A percentile compares a stretch with the other conserved stretches of the same genome.
Evolutionary conservation across 2,329 filamentous ascomycete species (phyloP).

Genomic region (Mycosphaerella sp.): DNA sequence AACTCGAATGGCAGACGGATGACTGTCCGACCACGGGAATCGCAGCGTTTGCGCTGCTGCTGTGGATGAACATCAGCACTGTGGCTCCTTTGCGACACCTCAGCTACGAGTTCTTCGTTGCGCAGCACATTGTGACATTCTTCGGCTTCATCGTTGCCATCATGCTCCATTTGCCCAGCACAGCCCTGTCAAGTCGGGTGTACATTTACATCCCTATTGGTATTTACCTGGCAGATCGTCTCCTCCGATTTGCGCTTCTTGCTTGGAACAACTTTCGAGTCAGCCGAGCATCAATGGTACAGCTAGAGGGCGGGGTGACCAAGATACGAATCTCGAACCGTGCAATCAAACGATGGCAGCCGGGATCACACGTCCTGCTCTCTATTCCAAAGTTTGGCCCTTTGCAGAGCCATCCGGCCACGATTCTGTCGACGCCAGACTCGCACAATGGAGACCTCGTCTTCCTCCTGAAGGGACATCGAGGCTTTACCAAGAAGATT

Average conservation of each 20-base stretch:
- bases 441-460: constrained; percentile 26
- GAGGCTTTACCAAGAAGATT: constrained; percentile 27
- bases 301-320: constrained; percentile 34
- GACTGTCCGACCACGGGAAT: constrained; percentile 27
- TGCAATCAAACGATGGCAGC: constrained; percentile 33
- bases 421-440: constrained; percentile 25
- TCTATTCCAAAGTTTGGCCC: constrained; percentile 26
- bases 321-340: constrained; percentile 34
- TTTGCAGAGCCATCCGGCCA: constrained; percentile 27
- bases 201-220: constrained; percentile 28
- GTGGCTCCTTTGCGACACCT: constrained; percentile 23
- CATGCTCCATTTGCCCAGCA: constrained; percentile 32
- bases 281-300: constrained; percentile 22
- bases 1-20: constrained; percentile 25
- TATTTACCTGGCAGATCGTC: constrained; percentile 26
- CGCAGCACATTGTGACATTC: constrained; percentile 36
- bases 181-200: constrained; percentile 25
- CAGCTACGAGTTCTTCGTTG: constrained; percentile 30
- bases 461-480: constrained; percentile 28
- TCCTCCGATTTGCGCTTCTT: constrained; percentile 27
- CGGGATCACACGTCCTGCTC: constrained; percentile 27
- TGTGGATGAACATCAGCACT: constrained; percentile 30
- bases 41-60: constrained; percentile 26
- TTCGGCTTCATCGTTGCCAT: constrained; percentile 35
- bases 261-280: constrained; percentile 33